A percentile compares a stretch with the other conserved stretches of the same genome.
Conservation (phyloP, 2,329 filamentous ascomycete genomes). For the Dryadomyces quercivorus region DNA sequence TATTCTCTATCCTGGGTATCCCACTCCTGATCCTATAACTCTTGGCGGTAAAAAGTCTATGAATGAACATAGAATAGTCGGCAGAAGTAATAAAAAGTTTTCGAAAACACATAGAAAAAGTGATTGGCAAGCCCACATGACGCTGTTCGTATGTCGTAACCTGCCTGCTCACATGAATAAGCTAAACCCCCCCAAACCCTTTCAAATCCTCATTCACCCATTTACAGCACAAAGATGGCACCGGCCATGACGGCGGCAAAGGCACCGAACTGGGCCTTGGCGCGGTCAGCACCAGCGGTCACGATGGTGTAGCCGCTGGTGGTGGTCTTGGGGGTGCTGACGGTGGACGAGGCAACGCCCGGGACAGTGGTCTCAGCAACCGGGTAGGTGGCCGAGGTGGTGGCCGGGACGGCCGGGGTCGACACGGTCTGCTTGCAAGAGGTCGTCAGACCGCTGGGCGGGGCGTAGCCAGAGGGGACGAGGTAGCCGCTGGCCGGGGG, state of each 20-base stretch:
- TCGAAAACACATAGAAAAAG: neutral
- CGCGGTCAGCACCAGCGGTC: conserved; percentile 7
- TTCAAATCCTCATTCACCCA: neutral
- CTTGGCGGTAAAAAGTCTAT: neutral
- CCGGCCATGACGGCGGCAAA: conserved; percentile 4
- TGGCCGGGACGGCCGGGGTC: neutral
- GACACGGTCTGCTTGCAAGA: no score
- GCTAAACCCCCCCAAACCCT: neutral
- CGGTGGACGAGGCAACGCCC: neutral
- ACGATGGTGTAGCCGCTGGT: conserved; percentile 1
- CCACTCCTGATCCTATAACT: neutral
- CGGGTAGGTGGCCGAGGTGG: neutral
- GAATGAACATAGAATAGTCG: neutral
- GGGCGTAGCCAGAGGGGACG: no score
- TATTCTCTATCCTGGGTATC: neutral
- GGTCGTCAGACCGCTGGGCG: no score
- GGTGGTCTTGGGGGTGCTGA: neutral
- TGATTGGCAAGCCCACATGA: neutral
- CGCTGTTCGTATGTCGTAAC: neutral
- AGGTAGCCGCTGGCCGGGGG: neutral
- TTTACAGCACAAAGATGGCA: conserved; percentile 7
- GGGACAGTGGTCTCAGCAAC: no score
- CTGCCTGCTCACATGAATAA: neutral
- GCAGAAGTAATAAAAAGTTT: neutral
- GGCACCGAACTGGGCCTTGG: neutral